Evolutionary conservation across 2,329 filamentous ascomycete species (phyloP).

Genomic region (Mycosphaerelloides madeirae): DNA sequence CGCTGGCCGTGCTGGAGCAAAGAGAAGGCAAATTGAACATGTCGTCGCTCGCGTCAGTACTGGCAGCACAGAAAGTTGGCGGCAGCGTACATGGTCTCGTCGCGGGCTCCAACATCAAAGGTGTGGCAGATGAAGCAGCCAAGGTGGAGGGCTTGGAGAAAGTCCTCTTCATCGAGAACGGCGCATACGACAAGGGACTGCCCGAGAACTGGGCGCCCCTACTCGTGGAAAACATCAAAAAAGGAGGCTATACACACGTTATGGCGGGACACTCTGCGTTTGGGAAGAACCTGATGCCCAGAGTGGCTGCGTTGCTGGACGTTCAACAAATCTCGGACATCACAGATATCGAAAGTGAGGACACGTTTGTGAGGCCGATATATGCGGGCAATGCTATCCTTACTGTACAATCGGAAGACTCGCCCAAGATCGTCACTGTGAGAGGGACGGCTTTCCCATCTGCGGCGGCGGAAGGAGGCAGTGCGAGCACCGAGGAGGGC

Average conservation of each 20-base stretch:
- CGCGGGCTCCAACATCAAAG: constrained; percentile 72
- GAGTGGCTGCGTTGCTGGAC: constrained; percentile 86
- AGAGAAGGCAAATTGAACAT: constrained; percentile 79
- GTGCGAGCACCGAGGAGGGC: constrained; percentile 73
- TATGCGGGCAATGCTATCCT: constrained; percentile 97
- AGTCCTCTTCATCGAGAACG: constrained; percentile 82
- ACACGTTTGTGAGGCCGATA: constrained; percentile 92
- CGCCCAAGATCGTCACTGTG: constrained; percentile 84
- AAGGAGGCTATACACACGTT: constrained; percentile 87
- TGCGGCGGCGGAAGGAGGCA: constrained; percentile 65
- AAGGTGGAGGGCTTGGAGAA: constrained; percentile 90
- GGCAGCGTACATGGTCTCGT: constrained; percentile 82
- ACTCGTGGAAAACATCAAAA: constrained; percentile 93
- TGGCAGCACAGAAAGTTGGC: constrained; percentile 43
- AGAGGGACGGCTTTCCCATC: constrained; percentile 87
- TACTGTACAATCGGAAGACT: constrained; percentile 85
- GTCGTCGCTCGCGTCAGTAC: constrained; percentile 39
- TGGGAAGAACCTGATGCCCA: constrained; percentile 89
- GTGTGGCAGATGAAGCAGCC: constrained; percentile 73
- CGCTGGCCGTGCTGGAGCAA: constrained; percentile 88
- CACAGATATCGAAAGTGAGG: constrained; percentile 77
- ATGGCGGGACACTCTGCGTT: constrained; percentile 90
- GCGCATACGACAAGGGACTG: constrained; percentile 87
- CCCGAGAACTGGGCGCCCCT: constrained; percentile 93
- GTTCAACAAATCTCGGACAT: constrained; percentile 92